Conservation (phyloP, 1,139 yeast species). For the Yamadazyma pseudoaaseri region DNA sequence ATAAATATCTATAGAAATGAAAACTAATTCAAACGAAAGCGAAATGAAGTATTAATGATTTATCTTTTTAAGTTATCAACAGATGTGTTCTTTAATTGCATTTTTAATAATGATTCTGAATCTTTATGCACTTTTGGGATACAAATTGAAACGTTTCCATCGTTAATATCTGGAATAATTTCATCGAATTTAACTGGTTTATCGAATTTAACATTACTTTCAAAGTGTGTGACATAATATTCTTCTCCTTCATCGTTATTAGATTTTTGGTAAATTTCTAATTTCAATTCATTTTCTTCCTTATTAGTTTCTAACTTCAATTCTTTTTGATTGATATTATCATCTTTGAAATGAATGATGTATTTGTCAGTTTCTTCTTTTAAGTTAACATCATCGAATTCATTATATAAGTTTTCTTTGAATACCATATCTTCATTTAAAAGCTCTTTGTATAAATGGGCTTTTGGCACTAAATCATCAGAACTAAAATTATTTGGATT, state of each 20-base stretch:
- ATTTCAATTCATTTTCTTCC: conserved; percentile 23
- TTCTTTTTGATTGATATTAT: conserved; percentile 21
- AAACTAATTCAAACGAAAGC: too few relatives aligned
- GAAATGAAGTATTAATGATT: neutral
- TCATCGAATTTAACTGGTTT: conserved; percentile 23
- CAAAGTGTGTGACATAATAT: conserved; percentile 18
- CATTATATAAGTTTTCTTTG: conserved; percentile 17
- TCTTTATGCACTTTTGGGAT: conserved; percentile 27
- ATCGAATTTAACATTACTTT: conserved; percentile 23
- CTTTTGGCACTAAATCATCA: conserved; percentile 17
- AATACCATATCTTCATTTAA: conserved; percentile 16
- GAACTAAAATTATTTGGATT: conserved; percentile 17
- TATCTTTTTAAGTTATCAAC: conserved; percentile 14
- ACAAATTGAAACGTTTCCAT: conserved; percentile 19
- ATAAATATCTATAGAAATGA: neutral
- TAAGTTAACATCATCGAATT: conserved; percentile 21
- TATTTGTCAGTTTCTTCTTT: conserved; percentile 24
- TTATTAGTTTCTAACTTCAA: conserved; percentile 24
- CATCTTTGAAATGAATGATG: conserved; percentile 20
- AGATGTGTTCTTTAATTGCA: conserved; percentile 18
- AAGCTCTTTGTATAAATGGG: conserved; percentile 15
- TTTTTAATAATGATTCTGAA: conserved; percentile 18
- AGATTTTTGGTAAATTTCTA: conserved; percentile 18
- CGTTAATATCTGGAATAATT: conserved; percentile 21
- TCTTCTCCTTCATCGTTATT: conserved; percentile 17